These are phyloP conservation scores for Quercus gilva DNA, from an alignment of 306 rosid species.

Conservation along the genomic window DNA sequence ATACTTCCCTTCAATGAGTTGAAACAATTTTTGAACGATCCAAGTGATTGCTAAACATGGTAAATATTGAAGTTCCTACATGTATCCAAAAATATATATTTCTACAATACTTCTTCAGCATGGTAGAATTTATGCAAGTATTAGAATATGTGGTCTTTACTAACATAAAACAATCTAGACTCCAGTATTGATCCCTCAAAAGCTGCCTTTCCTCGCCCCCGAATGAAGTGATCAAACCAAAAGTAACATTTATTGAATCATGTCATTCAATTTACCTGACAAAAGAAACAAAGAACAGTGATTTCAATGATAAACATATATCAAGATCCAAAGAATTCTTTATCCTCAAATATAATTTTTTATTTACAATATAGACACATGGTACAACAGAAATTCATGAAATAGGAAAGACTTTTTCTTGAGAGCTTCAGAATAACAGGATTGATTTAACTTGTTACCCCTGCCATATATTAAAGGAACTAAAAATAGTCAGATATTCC, in stretches of 20 bases:
- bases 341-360: background rate
- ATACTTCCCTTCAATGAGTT: slow-evolving; percentile 2
- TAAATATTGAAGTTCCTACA: slow-evolving; percentile 11
- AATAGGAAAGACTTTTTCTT: background rate
- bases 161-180: background rate
- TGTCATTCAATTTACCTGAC: slow-evolving; percentile 30
- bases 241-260: background rate
- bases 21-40: background rate
- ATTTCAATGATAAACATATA: slow-evolving; percentile 11
- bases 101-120: slow-evolving; percentile 23
- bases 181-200: slow-evolving; percentile 14
- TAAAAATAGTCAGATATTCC: background rate
- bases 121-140: slow-evolving; percentile 1
- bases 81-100: slow-evolving; percentile 6
- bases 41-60: slow-evolving; percentile 7
- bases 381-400: background rate
- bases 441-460: background rate
- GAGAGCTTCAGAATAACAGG: background rate
- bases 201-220: background rate
- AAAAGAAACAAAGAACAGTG: slow-evolving; percentile 18
- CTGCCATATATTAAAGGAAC: background rate
- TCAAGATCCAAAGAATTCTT: slow-evolving; percentile 6
- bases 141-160: background rate
- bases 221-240: slow-evolving; percentile 16
- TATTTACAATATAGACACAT: background rate